Evolutionary conservation across 495 filamentous ascomycete species (phyloP).

Genomic region (Penicillium antarcticum): DNA sequence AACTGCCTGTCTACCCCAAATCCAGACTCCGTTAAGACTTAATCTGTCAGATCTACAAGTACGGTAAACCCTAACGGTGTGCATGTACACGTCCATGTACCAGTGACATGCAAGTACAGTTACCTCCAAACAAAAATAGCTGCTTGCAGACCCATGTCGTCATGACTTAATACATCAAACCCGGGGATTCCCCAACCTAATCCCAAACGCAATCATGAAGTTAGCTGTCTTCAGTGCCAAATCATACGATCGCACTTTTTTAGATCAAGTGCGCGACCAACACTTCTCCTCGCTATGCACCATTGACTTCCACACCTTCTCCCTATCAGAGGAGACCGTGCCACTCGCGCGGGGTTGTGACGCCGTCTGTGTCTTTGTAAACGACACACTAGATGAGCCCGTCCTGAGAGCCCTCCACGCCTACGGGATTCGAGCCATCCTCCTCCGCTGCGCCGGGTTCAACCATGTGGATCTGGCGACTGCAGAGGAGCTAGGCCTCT

Average conservation of each 20-base stretch:
- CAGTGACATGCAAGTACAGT: too few species aligned
- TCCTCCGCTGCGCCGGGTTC: slow-evolving; percentile 68
- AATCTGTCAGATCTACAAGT: too few species aligned
- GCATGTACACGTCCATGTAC: too few species aligned
- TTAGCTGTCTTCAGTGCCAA: slow-evolving; percentile 62
- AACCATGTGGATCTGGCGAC: slow-evolving; percentile 62
- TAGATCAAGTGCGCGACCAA: slow-evolving; percentile 27
- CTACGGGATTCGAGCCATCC: slow-evolving; percentile 51
- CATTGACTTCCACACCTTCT: slow-evolving; percentile 53
- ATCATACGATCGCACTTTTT: slow-evolving; percentile 55
- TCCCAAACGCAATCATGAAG: slow-evolving; percentile 42
- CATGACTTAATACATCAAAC: too few species aligned
- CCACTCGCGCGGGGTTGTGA: slow-evolving; percentile 49
- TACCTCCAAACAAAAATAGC: too few species aligned
- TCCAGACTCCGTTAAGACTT: too few species aligned
- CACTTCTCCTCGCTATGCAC: slow-evolving; percentile 30
- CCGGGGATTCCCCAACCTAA: not conserved
- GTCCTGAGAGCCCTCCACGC: slow-evolving; percentile 50
- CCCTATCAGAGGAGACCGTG: slow-evolving; percentile 54
- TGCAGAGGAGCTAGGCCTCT: slow-evolving; percentile 55
- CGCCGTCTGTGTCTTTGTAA: slow-evolving; percentile 71
- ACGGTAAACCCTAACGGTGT: too few species aligned
- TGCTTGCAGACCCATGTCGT: too few species aligned
- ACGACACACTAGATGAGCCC: slow-evolving; percentile 52
- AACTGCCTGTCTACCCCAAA: too few species aligned